Conservation (phyloP, 208 protist species). For the Porcisia hertigi region DNA sequence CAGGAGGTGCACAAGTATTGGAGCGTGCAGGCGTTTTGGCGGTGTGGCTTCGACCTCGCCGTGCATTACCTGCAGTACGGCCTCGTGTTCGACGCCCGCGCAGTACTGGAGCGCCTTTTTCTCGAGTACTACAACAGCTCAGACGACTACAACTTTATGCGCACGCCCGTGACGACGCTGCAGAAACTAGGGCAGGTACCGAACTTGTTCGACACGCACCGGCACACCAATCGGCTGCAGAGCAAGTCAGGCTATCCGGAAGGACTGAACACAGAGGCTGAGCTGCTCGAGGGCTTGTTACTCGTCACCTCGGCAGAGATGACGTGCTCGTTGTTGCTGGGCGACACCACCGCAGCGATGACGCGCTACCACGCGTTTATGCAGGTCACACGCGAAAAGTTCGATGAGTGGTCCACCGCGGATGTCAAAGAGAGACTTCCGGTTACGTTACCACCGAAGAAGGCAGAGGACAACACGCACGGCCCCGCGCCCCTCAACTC, state of each 20-base stretch:
- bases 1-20: slow-evolving; percentile 21
- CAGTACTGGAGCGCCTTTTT: slow-evolving; percentile 53
- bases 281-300: slow-evolving; percentile 67
- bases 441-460: not conserved
- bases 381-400: slow-evolving; percentile 74
- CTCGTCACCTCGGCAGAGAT: slow-evolving; percentile 65
- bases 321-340: slow-evolving; percentile 53
- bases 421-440: not conserved
- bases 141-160: slow-evolving; percentile 77
- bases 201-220: slow-evolving; percentile 54
- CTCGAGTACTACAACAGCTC: slow-evolving; percentile 88
- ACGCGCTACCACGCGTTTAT: slow-evolving; percentile 53
- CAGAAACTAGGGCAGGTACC: slow-evolving; percentile 50
- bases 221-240: slow-evolving; percentile 16
- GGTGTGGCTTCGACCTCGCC: slow-evolving; percentile 62
- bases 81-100: slow-evolving; percentile 49
- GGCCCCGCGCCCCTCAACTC: slow-evolving; percentile 5
- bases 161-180: slow-evolving; percentile 29
- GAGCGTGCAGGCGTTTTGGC: slow-evolving; percentile 68
- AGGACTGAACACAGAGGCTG: slow-evolving; percentile 42
- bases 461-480: not conserved
- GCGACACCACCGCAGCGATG: slow-evolving; percentile 32
- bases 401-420: slow-evolving; percentile 38
- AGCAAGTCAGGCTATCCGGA: slow-evolving; percentile 45
- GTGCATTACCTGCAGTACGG: slow-evolving; percentile 85